Evolutionary conservation across 139 green algal genomes (phyloP), one percentile per base, ranked within the genome.

Genomic region (Chloropicon primus): DNA sequence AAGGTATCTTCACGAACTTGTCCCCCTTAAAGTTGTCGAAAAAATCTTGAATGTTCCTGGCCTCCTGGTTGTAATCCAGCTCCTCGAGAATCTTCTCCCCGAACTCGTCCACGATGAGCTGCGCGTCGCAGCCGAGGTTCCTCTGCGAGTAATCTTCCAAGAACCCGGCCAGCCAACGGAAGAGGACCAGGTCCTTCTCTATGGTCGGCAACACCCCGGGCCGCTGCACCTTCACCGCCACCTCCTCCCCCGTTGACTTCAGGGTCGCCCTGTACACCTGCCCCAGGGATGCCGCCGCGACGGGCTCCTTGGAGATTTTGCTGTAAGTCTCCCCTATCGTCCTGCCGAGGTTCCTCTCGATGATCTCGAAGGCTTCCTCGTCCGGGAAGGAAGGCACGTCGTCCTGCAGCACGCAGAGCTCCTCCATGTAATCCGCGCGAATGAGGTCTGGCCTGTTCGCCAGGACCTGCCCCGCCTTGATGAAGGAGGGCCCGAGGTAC

Each of bases 51-150:
- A 98, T 95, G 89, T 99, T 99, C 54, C 90, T 85, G 2, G 92
- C 91, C 84, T 99, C 94, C 86, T 97, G 91, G 79, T 84, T 79
- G 82, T 99, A 98, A 84, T 99, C 95, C 82, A 98, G 87, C 88
- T 98, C 95, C 86, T 99, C 95, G 77, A 99, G 86, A 53, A 99
- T 85, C 86, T 99, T 99, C 89, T 98, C 90, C 0, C 93, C 96
- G 87, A 99, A 99, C 88, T 99, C 96, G 83, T 99, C 96, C 53
- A 99, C 91, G 78, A 99, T 96, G 71, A 99, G 90, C 88, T 96
- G 90, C 0, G 93, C 93, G 79, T 97, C 95, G 87, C 94, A 98
- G 26, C 95, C 95, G 77, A 99, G 86, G 21, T 89, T 89, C 78
- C 80, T 62, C 28, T 87, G 84, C 1, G 93, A 71, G 62, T 89